Evolutionary conservation across 768 basidiomycete species (phyloP), one percentile per base, ranked within the genome.

Genomic region (Auriscalpium vulgare): DNA sequence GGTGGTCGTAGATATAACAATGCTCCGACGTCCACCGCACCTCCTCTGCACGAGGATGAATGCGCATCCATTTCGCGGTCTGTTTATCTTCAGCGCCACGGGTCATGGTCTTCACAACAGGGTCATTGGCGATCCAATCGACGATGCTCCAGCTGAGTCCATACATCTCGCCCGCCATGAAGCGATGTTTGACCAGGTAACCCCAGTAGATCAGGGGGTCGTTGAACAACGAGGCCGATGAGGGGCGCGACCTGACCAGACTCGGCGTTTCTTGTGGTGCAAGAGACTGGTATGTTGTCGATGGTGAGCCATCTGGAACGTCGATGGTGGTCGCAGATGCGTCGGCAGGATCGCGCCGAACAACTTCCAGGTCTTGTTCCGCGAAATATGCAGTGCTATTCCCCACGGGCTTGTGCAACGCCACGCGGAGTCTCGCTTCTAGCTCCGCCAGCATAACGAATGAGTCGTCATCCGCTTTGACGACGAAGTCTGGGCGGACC

Each of bases 1-100:
- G 95, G 71, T 97, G 95, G 67, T 99, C 95, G 70, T 99, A 97
- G 61, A 99, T 91, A 91, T 92, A 95, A 71, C 95, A 98, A 29
- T 87, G 82, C 66, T 99, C 95, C 62, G 88, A 86, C 36, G 79
- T 78, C 95, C 95, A 98, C 46, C 91, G 82, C 43, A 99, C 82
- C 62, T 87, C 80, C 34, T 78, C 71, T 13, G 87, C 81, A 46
- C 78, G 80, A 0, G 95, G 94, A 72, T 97, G 95, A 53, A 84
- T 65, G 17, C 79, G 76, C 83, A 98, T 92, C 95, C 95, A 98
- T 60, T 84, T 88, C 8, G 92, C 84, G 6, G 89, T 89, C 63
- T 91, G 87, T 69, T 97, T 94, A 71, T 98, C 95, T 75, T 98
- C 95, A 0, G 88, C 86, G 10, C 95, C 95, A 53, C 78, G 79